Conservation (phyloP, 306 rosid genomes). For the Cucurbita moschata region DNA sequence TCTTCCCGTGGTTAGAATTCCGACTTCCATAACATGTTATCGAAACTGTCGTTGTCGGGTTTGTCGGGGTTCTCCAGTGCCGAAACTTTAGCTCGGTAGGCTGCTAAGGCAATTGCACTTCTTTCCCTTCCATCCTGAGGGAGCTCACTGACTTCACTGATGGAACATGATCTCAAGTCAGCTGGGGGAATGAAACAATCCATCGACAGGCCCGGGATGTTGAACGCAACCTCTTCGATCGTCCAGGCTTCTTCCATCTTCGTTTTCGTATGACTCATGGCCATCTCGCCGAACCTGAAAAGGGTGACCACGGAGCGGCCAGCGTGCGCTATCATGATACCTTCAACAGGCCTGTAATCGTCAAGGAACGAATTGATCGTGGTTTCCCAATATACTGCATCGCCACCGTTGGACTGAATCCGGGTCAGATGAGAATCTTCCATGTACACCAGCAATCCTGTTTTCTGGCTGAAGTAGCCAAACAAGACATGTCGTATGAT, state of each 20-base stretch:
- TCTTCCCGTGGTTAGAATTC: slow-evolving; percentile 31
- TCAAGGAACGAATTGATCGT: slow-evolving; percentile 87
- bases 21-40: slow-evolving; percentile 68
- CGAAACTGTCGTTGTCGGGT: slow-evolving; percentile 31
- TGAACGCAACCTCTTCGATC: slow-evolving; percentile 94
- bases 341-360: slow-evolving; percentile 89
- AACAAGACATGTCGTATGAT: slow-evolving; percentile 84
- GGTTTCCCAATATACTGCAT: slow-evolving; percentile 95
- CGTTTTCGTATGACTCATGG: slow-evolving; percentile 95
- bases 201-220: slow-evolving; percentile 69
- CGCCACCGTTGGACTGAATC: slow-evolving; percentile 75
- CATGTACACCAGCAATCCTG: slow-evolving; percentile 84
- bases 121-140: slow-evolving; percentile 66
- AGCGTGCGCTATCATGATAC: slow-evolving; percentile 95
- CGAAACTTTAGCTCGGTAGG: slow-evolving; percentile 60
- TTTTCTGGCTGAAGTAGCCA: slow-evolving; percentile 96
- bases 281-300: slow-evolving; percentile 93
- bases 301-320: slow-evolving; percentile 93
- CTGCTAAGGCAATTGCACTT: slow-evolving; percentile 28
- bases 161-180: slow-evolving; percentile 54
- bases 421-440: slow-evolving; percentile 98
- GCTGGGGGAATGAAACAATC: slow-evolving; percentile 99
- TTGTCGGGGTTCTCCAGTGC: slow-evolving; percentile 60
- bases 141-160: slow-evolving; percentile 68
- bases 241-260: slow-evolving; percentile 99